Evolutionary conservation across 2,329 filamentous ascomycete genomes (phyloP).

Genomic region (Fusarium tanahbumbuense): DNA sequence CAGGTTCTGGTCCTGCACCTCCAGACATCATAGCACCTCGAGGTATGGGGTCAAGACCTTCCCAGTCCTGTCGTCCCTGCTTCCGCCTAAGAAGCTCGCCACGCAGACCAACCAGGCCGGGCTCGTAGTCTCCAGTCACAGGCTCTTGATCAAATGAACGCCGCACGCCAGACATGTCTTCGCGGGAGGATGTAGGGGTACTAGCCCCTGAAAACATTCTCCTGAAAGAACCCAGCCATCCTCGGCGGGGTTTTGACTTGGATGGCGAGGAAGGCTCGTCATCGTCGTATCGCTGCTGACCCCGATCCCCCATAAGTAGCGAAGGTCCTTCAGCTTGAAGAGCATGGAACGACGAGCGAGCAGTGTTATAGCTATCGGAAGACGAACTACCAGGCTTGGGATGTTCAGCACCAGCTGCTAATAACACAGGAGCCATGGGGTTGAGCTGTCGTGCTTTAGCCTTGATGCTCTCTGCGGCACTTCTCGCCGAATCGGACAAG

Average conservation of each 20-base stretch:
- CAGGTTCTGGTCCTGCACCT: conserved; percentile 48
- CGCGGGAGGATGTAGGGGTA: conserved; percentile 44
- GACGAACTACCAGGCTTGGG: conserved; percentile 56
- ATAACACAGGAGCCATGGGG: conserved; percentile 47
- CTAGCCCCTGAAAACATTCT: conserved; percentile 67
- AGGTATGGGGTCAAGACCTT: conserved; percentile 46
- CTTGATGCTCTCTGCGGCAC: conserved; percentile 56
- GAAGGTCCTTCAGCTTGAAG: conserved; percentile 66
- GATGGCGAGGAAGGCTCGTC: conserved; percentile 65
- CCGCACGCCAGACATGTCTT: conserved; percentile 47
- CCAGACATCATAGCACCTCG: conserved; percentile 46
- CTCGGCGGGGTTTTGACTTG: conserved; percentile 66
- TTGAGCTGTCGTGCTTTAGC: conserved; percentile 52
- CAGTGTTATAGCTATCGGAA: conserved; percentile 64
- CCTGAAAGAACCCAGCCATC: conserved; percentile 76
- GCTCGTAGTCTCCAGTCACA: conserved; percentile 58
- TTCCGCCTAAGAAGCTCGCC: conserved; percentile 65
- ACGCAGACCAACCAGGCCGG: conserved; percentile 56
- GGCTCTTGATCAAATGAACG: conserved; percentile 51
- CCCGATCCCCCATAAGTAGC: conserved; percentile 54
- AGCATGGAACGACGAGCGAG: conserved; percentile 62
- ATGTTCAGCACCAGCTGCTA: conserved; percentile 44
- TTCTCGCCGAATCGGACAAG: conserved; percentile 65
- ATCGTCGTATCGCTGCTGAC: conserved; percentile 49
- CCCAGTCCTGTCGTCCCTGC: conserved; percentile 68